These are phyloP conservation scores for Passiflora organensis DNA, from an alignment of 345 rosid species.

Conservation along the genomic window DNA sequence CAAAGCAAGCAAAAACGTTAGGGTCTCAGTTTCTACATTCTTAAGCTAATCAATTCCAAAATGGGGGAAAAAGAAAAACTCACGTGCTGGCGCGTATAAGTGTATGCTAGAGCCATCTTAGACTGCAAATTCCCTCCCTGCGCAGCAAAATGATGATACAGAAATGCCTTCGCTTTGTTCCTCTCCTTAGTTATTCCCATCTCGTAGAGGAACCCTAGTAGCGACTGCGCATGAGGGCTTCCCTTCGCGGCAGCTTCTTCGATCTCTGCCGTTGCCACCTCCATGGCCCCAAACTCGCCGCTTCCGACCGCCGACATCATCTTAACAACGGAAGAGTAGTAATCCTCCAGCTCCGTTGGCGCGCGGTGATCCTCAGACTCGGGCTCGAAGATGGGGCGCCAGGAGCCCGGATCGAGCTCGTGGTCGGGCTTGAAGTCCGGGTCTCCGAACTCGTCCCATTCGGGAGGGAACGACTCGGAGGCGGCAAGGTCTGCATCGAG, in stretches of 20 bases:
- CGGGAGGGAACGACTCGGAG: slow-evolving; percentile 38
- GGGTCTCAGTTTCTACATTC: no score
- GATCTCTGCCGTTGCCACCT: slow-evolving; percentile 64
- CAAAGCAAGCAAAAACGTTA: no score
- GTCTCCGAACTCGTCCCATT: slow-evolving; percentile 82
- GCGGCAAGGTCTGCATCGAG: slow-evolving; percentile 36
- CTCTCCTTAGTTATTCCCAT: no score
- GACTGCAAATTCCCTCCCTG: no score
- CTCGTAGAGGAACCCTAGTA: slow-evolving; percentile 31
- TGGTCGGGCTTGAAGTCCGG: neutral
- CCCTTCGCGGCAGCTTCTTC: slow-evolving; percentile 53
- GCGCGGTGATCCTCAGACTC: slow-evolving; percentile 40
- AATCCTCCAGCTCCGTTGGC: no score
- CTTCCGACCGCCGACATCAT: no score
- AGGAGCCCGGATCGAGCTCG: no score
- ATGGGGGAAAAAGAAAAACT: neutral
- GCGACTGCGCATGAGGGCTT: slow-evolving; percentile 76
- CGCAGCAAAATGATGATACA: no score
- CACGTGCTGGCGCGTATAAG: slow-evolving; percentile 24
- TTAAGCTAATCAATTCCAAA: neutral
- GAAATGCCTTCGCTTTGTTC: neutral
- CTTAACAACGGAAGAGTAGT: no score
- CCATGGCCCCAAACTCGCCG: slow-evolving; percentile 35
- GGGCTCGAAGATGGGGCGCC: slow-evolving; percentile 71
- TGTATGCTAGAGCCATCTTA: slow-evolving; percentile 79